Percentiles rank a stretch among this genome's conserved stretches.
Conservation (phyloP, 257 asterid genomes). For the Solanum tarapatanum region DNA sequence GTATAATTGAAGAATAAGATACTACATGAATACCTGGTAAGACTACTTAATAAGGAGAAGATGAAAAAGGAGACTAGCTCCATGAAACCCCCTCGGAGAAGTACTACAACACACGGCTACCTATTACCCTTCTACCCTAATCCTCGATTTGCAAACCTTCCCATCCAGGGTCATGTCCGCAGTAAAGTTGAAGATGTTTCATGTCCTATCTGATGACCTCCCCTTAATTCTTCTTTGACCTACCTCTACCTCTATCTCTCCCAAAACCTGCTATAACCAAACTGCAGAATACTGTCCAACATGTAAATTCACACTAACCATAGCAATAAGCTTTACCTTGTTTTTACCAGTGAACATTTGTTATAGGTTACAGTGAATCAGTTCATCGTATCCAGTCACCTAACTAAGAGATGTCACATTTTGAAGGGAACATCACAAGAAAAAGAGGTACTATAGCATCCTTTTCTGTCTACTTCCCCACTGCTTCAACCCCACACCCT, state of each 20-base stretch:
- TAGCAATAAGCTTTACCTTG: background rate
- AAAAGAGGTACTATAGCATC: background rate
- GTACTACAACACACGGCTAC: background rate
- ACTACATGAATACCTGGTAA: background rate
- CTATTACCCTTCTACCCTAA: background rate
- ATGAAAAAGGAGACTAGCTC: background rate
- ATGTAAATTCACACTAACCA: background rate
- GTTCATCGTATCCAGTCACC: background rate
- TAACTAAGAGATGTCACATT: background rate
- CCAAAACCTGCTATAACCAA: background rate
- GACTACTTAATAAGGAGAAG: background rate
- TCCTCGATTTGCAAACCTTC: background rate
- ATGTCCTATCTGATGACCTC: background rate
- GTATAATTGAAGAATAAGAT: background rate
- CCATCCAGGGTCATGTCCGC: background rate
- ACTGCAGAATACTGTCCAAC: background rate
- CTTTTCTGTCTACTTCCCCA: background rate
- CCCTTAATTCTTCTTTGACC: background rate
- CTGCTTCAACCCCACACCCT: background rate
- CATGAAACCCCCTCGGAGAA: background rate
- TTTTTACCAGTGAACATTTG: background rate
- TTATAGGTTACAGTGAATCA: background rate
- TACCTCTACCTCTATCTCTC: background rate
- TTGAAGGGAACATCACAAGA: background rate
- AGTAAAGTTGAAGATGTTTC: background rate